phyloP scores from a whole-genome alignment of 2,329 filamentous ascomycete species.

The Lecanoromycetidae sp. region DNA sequence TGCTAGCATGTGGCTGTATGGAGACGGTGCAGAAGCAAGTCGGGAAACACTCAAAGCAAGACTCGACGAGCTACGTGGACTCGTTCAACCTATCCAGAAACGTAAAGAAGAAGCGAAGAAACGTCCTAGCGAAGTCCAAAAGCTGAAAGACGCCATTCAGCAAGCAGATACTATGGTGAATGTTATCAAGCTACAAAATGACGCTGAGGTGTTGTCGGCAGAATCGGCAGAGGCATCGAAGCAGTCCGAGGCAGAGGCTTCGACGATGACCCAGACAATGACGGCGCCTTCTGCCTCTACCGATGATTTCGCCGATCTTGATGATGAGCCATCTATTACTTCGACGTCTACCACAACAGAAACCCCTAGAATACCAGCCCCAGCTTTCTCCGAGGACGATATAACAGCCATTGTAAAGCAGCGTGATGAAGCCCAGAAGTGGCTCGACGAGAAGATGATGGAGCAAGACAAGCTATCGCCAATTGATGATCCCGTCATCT shows the following conservation, averaged over 20 bases:
- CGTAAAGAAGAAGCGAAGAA: slow-evolving; percentile 59
- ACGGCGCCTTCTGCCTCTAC: slow-evolving; percentile 24
- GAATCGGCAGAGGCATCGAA: slow-evolving; percentile 28
- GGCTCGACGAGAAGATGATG: slow-evolving; percentile 61
- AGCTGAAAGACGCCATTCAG: slow-evolving; percentile 58
- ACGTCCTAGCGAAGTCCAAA: slow-evolving; percentile 57
- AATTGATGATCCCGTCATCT: slow-evolving; percentile 63
- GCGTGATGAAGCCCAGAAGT: slow-evolving; percentile 52
- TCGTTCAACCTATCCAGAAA: slow-evolving; percentile 65
- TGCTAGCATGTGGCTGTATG: slow-evolving; percentile 82
- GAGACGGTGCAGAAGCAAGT: slow-evolving; percentile 63
- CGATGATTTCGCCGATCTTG: slow-evolving; percentile 58
- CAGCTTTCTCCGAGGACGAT: slow-evolving; percentile 60
- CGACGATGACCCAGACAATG: slow-evolving; percentile 36
- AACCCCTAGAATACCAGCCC: slow-evolving; percentile 35
- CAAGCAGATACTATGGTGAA: slow-evolving; percentile 59
- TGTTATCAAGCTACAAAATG: slow-evolving; percentile 59
- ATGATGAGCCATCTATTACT: slow-evolving; percentile 49
- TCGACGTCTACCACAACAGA: slow-evolving; percentile 29
- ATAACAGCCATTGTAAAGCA: slow-evolving; percentile 52
- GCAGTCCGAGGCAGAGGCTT: slow-evolving; percentile 36
- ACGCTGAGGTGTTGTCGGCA: slow-evolving; percentile 41
- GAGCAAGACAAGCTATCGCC: slow-evolving; percentile 58
- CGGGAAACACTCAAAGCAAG: slow-evolving; percentile 63
- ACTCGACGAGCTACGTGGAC: slow-evolving; percentile 62